A percentile compares a stretch with the other conserved stretches of the same genome.
Conservation (phyloP, 768 basidiomycete genomes). For the Hypholoma fasciculare region DNA sequence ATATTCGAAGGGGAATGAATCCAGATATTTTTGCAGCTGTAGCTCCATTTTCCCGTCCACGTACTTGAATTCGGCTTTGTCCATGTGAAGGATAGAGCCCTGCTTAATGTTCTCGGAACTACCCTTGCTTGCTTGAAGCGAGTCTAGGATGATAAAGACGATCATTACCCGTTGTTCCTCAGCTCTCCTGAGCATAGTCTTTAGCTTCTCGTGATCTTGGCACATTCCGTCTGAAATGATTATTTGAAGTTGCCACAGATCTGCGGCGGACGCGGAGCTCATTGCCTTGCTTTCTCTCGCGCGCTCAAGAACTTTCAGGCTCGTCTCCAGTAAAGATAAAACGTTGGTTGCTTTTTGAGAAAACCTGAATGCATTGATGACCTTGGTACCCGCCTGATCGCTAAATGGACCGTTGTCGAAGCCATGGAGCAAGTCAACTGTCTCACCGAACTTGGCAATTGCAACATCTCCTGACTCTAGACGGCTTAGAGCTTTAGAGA, state of each 20-base stretch:
- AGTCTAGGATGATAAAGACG: constrained; percentile 95
- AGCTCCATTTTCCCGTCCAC: constrained; percentile 84
- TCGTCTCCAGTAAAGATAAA: constrained; percentile 76
- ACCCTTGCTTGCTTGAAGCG: constrained; percentile 51
- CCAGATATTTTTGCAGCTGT: constrained; percentile 85
- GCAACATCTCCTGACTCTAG: constrained; percentile 96
- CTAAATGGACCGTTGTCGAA: constrained; percentile 83
- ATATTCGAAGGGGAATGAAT: constrained; percentile 97
- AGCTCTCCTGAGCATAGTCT: constrained; percentile 78
- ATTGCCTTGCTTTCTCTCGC: constrained; percentile 68
- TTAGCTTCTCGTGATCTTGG: constrained; percentile 88
- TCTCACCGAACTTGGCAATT: constrained; percentile 87
- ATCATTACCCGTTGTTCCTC: constrained; percentile 92
- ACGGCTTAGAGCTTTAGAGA: constrained; percentile 85
- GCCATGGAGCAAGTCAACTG: constrained; percentile 84
- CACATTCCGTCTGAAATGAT: constrained; percentile 99
- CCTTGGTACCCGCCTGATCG: constrained; percentile 75
- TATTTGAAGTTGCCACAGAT: constrained; percentile 97
- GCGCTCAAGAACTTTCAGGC: constrained; percentile 69
- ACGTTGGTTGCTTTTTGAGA: constrained; percentile 90
- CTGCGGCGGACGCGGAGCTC: constrained; percentile 65
- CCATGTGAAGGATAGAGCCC: constrained; percentile 90
- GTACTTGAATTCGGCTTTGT: constrained; percentile 84
- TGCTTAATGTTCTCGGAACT: constrained; percentile 31
- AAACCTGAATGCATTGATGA: constrained; percentile 87